Conservation (phyloP, 306 rosid species). For the Senna siamea region DNA sequence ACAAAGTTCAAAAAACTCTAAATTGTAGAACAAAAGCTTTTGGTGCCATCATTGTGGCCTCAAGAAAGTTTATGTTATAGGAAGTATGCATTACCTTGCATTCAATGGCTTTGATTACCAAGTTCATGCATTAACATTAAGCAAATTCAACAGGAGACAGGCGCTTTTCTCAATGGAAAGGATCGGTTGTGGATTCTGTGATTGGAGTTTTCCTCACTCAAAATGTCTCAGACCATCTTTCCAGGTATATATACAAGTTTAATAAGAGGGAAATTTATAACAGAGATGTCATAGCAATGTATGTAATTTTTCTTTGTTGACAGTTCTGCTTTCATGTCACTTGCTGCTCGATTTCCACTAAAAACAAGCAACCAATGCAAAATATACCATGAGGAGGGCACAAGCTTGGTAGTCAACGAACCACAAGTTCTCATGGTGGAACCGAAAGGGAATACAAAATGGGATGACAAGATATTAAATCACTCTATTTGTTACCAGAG, state of each 20-base stretch:
- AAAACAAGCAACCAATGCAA: conserved; percentile 43
- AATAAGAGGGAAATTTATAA: conserved; percentile 4
- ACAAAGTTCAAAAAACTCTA: not conserved
- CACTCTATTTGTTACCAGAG: conserved; percentile 32
- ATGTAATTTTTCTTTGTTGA: conserved; percentile 39
- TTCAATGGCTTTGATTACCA: conserved; percentile 13
- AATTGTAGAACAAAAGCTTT: conserved; percentile 12
- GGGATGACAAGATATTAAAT: conserved; percentile 48
- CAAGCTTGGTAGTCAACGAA: conserved; percentile 29
- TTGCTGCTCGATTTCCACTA: conserved; percentile 83
- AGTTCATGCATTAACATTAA: conserved; percentile 30
- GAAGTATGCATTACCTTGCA: not conserved
- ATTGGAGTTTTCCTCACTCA: conserved; percentile 98
- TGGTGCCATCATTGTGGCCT: not conserved
- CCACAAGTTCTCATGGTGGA: conserved; percentile 49
- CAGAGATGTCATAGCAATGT: conserved; percentile 19
- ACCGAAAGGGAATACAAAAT: conserved; percentile 37
- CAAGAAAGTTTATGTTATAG: not conserved
- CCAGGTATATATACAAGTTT: conserved; percentile 63
- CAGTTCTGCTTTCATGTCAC: conserved; percentile 98
- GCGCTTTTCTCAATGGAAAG: conserved; percentile 96
- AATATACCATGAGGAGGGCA: conserved; percentile 22
- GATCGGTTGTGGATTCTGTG: conserved; percentile 97
- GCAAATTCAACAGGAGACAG: conserved; percentile 82
- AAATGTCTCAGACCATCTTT: conserved; percentile 97